Base-by-base conservation (phyloP, 352 stramenopile genomes). In the Phytophthora pini region DNA sequence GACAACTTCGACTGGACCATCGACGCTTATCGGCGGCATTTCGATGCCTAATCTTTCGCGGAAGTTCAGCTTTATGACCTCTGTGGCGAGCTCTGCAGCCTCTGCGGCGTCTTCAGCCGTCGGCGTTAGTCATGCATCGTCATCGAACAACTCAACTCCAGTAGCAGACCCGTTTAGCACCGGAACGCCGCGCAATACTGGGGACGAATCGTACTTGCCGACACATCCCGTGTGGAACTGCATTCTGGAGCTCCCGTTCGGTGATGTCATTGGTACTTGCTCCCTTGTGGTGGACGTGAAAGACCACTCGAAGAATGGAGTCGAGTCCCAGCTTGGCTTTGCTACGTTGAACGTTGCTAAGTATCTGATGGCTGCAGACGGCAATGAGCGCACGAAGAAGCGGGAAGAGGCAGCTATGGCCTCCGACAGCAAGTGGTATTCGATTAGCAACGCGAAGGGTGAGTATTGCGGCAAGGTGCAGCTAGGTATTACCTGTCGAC, bases 401-500 rank as follows among this genome's bases (percentile, higher is more conserved):
- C 64, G 89, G 38, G 88, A 96, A 65, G 84, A 96, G 20, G 70
- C 71, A 3, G 80, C 84, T 7, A 90, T 92, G 68, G 78, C 77
- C n/a, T 75, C 81, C 10, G 83, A 93, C 55, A 80, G 76, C 39
- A 82, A 88, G 29, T 96, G 88, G 88, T 93, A 93, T 70, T 94
- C 88, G 3, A 78, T 96, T 24, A 93, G 88, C 56, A 96, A 93
- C 43, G 68, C 68, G 1, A 94, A 93, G 64, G 88, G 88, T 11
- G 88, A 96, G 54, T 96, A 94, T 67, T 96, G 88, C 32, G 88
- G 88, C 22, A 93, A 93, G 56, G 74, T 96, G 13, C 85, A 92
- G 64, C 54, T 96, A 1, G 84, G 84, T 6, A 92, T 96, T 20
- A 93, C 83, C 10, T 94, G 86, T 39, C 73, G 79, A 43, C 77